A percentile compares a stretch with the other conserved stretches of the same genome.
phyloP scores from a whole-genome alignment of 225 moss, liverwort and hornwort genomes.

The Anthoceros angustus region DNA sequence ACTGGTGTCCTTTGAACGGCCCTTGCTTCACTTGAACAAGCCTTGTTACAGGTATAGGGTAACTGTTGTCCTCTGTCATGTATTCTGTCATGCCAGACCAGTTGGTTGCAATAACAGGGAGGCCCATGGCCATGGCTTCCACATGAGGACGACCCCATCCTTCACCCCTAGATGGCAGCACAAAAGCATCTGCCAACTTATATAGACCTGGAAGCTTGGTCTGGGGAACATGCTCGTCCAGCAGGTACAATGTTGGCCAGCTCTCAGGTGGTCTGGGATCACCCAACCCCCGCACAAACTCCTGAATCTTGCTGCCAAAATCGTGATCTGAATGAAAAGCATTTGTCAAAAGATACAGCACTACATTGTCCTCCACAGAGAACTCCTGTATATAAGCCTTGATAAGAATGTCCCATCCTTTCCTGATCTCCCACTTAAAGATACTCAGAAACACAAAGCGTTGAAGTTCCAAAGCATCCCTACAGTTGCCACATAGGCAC shows the following conservation, averaged over 20 bases:
- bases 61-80: conserved; percentile 25
- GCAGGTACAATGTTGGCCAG: conserved; percentile 22
- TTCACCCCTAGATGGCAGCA: conserved; percentile 25
- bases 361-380: conserved; percentile 24
- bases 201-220: conserved; percentile 19
- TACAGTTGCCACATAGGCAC: conserved; percentile 15
- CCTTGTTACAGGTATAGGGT: conserved; percentile 12
- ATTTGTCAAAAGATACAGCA: conserved; percentile 27
- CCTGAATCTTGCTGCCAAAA: conserved; percentile 13
- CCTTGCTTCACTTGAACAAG: conserved; percentile 21
- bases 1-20: conserved; percentile 21
- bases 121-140: conserved; percentile 39
- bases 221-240: conserved; percentile 25
- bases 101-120: conserved; percentile 28
- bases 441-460: conserved; percentile 30
- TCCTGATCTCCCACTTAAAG: conserved; percentile 32
- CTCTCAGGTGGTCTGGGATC: conserved; percentile 13
- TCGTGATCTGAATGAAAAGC: conserved; percentile 14
- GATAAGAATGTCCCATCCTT: conserved; percentile 34
- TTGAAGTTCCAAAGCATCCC: neutral
- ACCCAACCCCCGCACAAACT: conserved; percentile 13
- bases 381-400: conserved; percentile 34
- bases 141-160: conserved; percentile 23
- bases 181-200: conserved; percentile 28
- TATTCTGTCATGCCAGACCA: conserved; percentile 32